These are phyloP conservation scores for Candida ascalaphidarum DNA, from an alignment of 805 yeast species.

Conservation along the genomic window DNA sequence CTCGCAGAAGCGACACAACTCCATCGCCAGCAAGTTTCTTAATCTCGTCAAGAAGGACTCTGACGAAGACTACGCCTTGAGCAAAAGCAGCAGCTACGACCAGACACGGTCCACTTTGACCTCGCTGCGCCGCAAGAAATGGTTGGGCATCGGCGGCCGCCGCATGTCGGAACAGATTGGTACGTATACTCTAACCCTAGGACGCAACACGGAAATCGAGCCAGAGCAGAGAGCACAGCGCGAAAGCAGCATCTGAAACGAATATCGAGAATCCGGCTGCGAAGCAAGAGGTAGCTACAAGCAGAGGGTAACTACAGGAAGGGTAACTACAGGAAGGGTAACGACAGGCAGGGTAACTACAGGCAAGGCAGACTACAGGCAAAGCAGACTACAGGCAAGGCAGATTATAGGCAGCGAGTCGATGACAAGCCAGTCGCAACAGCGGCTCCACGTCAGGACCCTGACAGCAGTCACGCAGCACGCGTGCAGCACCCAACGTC, in stretches of 20 bases:
- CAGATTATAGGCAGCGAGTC: too few relatives aligned
- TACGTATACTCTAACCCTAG: conserved; percentile 16
- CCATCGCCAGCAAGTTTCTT: conserved; percentile 13
- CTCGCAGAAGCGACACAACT: conserved; percentile 5
- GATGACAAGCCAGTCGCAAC: too few relatives aligned
- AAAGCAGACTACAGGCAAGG: too few relatives aligned
- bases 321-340: too few relatives aligned
- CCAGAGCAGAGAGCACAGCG: background rate
- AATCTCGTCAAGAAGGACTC: conserved; percentile 8
- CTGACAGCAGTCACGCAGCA: too few relatives aligned
- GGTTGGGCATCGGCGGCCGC: conserved; percentile 7
- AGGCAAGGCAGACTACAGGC: too few relatives aligned
- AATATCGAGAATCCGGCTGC: background rate
- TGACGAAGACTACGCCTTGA: conserved; percentile 1
- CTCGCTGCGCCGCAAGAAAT: conserved; percentile 10
- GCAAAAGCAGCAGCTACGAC: conserved; percentile 19
- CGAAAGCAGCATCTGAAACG: background rate
- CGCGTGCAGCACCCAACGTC: too few relatives aligned
- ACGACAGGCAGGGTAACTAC: too few relatives aligned
- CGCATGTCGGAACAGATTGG: conserved; percentile 21
- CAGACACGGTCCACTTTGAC: conserved; percentile 31
- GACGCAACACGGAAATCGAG: too few relatives aligned
- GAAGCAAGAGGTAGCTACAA: background rate
- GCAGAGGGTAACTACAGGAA: too few relatives aligned
- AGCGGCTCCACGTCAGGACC: too few relatives aligned